Percentiles rank a stretch among this genome's conserved stretches.
phyloP scores from a whole-genome alignment of 2,329 filamentous ascomycete genomes.

The Claviceps humidiphila region DNA sequence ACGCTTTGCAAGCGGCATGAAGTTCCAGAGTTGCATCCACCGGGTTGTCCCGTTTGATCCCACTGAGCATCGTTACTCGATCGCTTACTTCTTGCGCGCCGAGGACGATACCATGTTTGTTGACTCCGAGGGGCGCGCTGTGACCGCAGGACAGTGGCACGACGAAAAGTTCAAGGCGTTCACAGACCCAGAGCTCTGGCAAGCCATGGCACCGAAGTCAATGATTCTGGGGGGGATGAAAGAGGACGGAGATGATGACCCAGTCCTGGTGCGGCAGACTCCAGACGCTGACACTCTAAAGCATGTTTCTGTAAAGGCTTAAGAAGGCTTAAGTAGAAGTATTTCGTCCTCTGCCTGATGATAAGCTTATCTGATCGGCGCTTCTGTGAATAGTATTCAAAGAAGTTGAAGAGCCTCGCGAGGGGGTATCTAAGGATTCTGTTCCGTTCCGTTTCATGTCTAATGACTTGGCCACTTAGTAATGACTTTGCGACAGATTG shows the following conservation, averaged over 20 bases:
- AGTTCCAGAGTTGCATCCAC: slow-evolving; percentile 44
- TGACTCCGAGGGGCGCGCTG: slow-evolving; percentile 38
- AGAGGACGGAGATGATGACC: slow-evolving; percentile 21
- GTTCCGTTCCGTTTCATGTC: too few species aligned
- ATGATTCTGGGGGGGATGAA: slow-evolving; percentile 39
- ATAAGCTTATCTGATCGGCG: too few species aligned
- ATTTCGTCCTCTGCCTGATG: too few species aligned
- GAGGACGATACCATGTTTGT: slow-evolving; percentile 43
- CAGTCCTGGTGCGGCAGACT: background rate
- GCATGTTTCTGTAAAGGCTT: background rate
- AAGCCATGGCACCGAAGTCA: slow-evolving; percentile 33
- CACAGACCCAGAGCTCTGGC: slow-evolving; percentile 27
- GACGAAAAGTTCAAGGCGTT: slow-evolving; percentile 42
- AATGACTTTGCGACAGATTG: too few species aligned
- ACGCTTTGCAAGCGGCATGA: slow-evolving; percentile 39
- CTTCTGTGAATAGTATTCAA: too few species aligned
- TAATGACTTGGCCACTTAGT: too few species aligned
- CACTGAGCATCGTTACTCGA: slow-evolving; percentile 42
- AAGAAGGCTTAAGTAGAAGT: background rate
- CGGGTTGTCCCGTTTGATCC: slow-evolving; percentile 40
- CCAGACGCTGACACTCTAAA: background rate
- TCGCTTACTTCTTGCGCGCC: slow-evolving; percentile 44
- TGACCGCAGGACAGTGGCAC: slow-evolving; percentile 41
- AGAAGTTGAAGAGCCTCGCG: too few species aligned
- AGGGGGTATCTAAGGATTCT: too few species aligned